Base-by-base conservation (phyloP, 345 rosid species). In the Salix udensis region DNA sequence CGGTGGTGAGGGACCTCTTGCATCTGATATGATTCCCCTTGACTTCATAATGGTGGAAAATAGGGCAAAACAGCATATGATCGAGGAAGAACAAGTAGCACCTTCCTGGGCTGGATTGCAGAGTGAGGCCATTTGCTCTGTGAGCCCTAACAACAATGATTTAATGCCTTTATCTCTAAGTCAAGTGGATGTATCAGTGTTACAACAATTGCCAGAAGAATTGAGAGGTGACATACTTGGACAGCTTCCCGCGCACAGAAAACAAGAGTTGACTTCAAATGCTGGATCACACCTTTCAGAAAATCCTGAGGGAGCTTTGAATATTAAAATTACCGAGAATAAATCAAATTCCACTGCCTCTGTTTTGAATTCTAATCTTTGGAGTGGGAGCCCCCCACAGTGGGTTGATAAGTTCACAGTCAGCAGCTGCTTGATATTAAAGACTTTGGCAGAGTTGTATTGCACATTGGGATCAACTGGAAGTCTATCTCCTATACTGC, bases 161-260 rank as follows among this genome's bases (percentile, higher is more conserved):
- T 79, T 89, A 76, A 80, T 95, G 89, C 97, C 96, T 77, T 84
- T 81, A 72, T 90, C 98, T 67, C 83, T 95, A 72, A 92, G 95
- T 81, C 98, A 94, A 84, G 77, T 94, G 46, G 97, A 94, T 77
- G 73, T 76, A 58, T 88, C 91, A 8, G 97, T 92, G 76, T 84
- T 92, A 75, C 95, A 90, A 76, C 88, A 91, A 77, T 85, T 94
- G 84, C 98, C 97, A 65, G 94, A 91, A 72, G 95, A 89, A 77
- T 75, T 91, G 84, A 90, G 91, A 82, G 86, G 76, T 72, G 92
- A 86, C 81, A 84, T 95, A 67, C 78, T 90, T 77, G 91, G 86
- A 83, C 80, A 76, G 74, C 90, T 91, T 84, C 91, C 97, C 80
- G 70, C 84, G 7, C 89, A 87, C 84, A 82, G 87, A 84, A 82